Base-by-base conservation (phyloP, 192 early-diverging fungal genomes). In the Cladochytrium replicatum region DNA sequence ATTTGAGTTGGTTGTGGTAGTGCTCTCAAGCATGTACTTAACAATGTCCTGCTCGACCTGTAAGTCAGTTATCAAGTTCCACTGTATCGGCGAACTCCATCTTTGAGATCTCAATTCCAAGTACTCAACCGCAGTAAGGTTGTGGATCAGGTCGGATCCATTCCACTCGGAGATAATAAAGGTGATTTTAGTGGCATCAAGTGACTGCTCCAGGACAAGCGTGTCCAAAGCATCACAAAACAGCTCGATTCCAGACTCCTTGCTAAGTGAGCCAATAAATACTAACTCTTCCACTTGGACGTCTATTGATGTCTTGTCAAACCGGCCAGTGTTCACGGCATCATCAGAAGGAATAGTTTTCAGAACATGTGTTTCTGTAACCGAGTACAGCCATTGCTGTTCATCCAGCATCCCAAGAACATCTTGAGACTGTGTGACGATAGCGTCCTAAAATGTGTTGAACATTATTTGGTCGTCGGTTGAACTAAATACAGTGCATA, bases 211-310 rank as follows among this genome's bases (percentile, higher is more conserved):
- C 4, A 2, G 9, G 21, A 45, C 43, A 15, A 67, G 2, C 3
- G 19, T 8, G 48, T 67, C 65, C 17, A 67, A 51, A 1, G 64
- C 55, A 32, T 67, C 65, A 42, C 65, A 67, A 42, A 67, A 66
- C 11, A 57, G 22, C 27, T 69, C 43, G 31, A 67, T 40, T 25
- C 65, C 65, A 25, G 48, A 48, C 13, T 43, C 48, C 25, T 49
- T 25, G 6, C 48, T 54, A 34, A 67, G 27, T 17, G 48, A 32
- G 17, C 65, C 65, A 32, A 67, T 51, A 50, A 64, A 67, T 1
- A 60, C 63, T 22, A 67, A n/a, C 38, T 67, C 65, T 8, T 60
- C 23, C 3, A 9, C 4, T 44, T 21, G 28, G 15, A n/a, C n/a
- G n/a, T n/a, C n/a, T n/a, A n/a, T n/a, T n/a, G n/a, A n/a, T 22